Base-by-base conservation (phyloP, 2,329 filamentous ascomycete species). In the Diaporthe ilicicola region DNA sequence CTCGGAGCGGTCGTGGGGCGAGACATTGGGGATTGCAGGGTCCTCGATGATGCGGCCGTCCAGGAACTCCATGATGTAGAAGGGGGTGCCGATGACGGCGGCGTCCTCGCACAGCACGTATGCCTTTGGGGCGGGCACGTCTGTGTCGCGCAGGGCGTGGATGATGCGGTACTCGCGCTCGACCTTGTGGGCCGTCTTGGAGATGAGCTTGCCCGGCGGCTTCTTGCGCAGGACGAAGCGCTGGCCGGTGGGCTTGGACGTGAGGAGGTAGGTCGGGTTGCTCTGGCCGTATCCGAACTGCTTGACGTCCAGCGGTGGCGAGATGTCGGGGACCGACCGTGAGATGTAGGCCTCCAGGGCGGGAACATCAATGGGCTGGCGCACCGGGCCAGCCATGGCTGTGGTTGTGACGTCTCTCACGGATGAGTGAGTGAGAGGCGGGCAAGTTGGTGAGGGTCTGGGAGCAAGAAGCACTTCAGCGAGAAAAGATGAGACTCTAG, bases 231-330 rank as follows among this genome's bases (percentile, higher is more conserved):
- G 89, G 42, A 99, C 96, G 83, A 92, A 97, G 79, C 91, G 90
- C 75, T 85, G 81, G 65, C 91, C 90, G 79, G 90, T 86, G 74
- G 90, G 86, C 17, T 37, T 61, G 66, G 91, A 91, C 19, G 91
- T 97, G 78, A 98, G 87, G 78, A 95, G 94, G 84, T 98, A 99
- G 2, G 96, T 99, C 54, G 96, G 96, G 80, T 98, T 99, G 71
- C 94, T 97, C 84, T 98, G 96, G 72, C 96, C 96, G 81, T 97
- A 98, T 77, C 95, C 94, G 80, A 98, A 99, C 89, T 98, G 95
- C 84, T 97, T 97, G 75, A 98, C 85, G 55, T 94, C 91, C 74
- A 98, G 84, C 1, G 96, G 96, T 17, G 90, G 88, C 82, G 92
- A 89, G 79, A 99, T 94, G 77, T 92, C 88, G 2, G 94, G 94